A percentile compares a stretch with the other conserved stretches of the same genome.
Conservation (phyloP, 345 rosid genomes). For the Ceriops decandra region DNA sequence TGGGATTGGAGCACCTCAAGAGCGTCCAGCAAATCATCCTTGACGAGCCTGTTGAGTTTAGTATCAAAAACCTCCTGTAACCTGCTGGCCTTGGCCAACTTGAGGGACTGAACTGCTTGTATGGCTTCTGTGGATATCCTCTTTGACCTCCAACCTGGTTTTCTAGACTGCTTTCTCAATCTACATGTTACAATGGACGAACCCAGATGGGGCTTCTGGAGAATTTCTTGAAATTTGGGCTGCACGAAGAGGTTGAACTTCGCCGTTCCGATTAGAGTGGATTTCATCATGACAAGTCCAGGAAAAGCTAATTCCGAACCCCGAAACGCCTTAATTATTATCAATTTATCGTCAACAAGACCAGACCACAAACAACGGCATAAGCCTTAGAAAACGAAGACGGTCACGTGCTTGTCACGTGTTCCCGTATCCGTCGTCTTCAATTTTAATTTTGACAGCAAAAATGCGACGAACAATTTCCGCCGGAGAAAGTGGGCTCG, state of each 20-base stretch:
- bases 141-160: conserved; percentile 42
- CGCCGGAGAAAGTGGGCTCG: too few species aligned
- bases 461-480: too few species aligned
- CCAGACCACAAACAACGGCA: too few species aligned
- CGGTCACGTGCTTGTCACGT: too few species aligned
- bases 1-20: conserved; percentile 47
- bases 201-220: not conserved
- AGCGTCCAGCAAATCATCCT: conserved; percentile 47
- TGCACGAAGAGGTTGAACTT: conserved; percentile 18
- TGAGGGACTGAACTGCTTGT: conserved; percentile 54
- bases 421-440: too few species aligned
- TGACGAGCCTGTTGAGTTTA: conserved; percentile 50
- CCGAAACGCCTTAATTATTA: not conserved
- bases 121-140: conserved; percentile 54
- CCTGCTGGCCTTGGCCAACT: conserved; percentile 42
- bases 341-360: not conserved
- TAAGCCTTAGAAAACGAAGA: too few species aligned
- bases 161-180: conserved; percentile 35
- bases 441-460: too few species aligned
- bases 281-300: not conserved
- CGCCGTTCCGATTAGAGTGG: conserved; percentile 16
- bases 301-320: too few species aligned
- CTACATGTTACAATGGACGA: conserved; percentile 37
- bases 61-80: conserved; percentile 25
- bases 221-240: conserved; percentile 7